Percentiles rank a stretch among this genome's conserved stretches.
Evolutionary conservation across 2,329 filamentous ascomycete species (phyloP).

Genomic region (Hirsutella rhossiliensis): DNA sequence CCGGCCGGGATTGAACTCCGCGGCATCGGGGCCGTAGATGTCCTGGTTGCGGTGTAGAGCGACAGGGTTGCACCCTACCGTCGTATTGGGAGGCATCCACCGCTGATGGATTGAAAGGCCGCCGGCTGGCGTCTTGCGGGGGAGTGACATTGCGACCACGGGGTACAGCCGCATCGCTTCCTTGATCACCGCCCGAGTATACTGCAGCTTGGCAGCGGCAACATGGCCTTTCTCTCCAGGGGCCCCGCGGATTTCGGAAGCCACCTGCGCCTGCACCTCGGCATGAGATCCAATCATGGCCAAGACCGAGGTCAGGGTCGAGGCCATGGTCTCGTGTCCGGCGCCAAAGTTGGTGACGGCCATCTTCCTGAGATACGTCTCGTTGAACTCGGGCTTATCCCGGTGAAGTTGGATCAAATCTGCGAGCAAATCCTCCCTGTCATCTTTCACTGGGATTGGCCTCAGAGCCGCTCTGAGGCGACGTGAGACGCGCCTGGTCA

Average conservation of each 20-base stretch:
- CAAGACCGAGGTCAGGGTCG: constrained; percentile 36
- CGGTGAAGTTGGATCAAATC: constrained; percentile 35
- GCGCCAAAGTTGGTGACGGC: constrained; percentile 43
- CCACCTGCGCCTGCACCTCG: constrained; percentile 18
- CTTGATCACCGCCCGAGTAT: constrained; percentile 33
- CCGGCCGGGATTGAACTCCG: constrained; percentile 30
- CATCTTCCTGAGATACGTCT: constrained; percentile 36
- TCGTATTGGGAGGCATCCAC: constrained; percentile 30
- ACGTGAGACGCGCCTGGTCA: constrained; percentile 18
- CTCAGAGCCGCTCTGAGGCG: constrained; percentile 19
- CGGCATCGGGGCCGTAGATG: constrained; percentile 35
- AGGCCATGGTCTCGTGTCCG: constrained; percentile 42
- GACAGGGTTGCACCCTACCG: constrained; percentile 38
- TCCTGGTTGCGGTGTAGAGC: constrained; percentile 35
- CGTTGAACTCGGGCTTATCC: constrained; percentile 31
- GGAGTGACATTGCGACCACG: constrained; percentile 38
- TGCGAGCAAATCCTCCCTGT: constrained; percentile 27
- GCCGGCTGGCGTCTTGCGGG: constrained; percentile 28
- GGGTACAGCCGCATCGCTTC: constrained; percentile 39
- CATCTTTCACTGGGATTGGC: constrained; percentile 17
- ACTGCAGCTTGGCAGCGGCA: constrained; percentile 13
- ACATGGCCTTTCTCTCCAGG: constrained; percentile 9
- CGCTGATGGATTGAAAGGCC: constrained; percentile 26
- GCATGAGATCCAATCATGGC: constrained; percentile 31
- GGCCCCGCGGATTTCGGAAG: constrained; percentile 17